Percentiles rank a stretch among this genome's conserved stretches.
Evolutionary conservation across 1,284 basidiomycete species (phyloP).

Genomic region (Ganoderma sinense): DNA sequence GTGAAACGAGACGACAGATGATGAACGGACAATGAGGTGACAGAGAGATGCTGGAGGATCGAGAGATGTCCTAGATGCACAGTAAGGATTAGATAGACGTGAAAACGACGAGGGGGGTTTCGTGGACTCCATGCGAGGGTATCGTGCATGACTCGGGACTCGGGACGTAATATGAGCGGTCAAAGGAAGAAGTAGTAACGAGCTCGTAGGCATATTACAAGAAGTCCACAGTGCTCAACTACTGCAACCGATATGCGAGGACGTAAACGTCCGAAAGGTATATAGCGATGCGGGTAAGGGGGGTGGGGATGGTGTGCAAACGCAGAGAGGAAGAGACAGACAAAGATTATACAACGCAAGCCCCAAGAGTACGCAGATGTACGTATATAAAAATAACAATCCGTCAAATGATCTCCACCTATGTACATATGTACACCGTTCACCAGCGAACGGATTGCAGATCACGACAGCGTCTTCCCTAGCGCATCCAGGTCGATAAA

Average conservation of each 20-base stretch:
- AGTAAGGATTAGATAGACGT: conserved; percentile 28
- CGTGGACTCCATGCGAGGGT: not conserved
- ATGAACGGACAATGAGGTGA: not conserved
- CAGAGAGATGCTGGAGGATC: not conserved
- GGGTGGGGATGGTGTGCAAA: not conserved
- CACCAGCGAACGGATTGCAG: not conserved
- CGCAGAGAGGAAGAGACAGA: not conserved
- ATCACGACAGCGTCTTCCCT: conserved; percentile 25
- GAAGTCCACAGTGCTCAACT: conserved; percentile 4
- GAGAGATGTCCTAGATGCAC: conserved; percentile 27
- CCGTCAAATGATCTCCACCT: not conserved
- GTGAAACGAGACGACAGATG: conserved; percentile 2
- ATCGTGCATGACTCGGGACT: conserved; percentile 1
- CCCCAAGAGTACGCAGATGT: conserved; percentile 7
- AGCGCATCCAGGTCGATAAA: conserved; percentile 55
- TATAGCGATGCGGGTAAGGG: conserved; percentile 6
- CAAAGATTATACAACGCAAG: not conserved
- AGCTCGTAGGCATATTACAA: not conserved
- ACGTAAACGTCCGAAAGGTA: not conserved
- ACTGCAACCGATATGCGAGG: conserved; percentile 21
- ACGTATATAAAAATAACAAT: conserved; percentile 8
- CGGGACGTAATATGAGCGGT: not conserved
- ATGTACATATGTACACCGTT: not conserved
- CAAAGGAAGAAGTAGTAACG: not conserved
- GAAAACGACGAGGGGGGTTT: not conserved